Percentiles rank a stretch among this genome's conserved stretches.
phyloP scores from a whole-genome alignment of 108 stramenopile species.

The Fragilaria crotonensis region DNA sequence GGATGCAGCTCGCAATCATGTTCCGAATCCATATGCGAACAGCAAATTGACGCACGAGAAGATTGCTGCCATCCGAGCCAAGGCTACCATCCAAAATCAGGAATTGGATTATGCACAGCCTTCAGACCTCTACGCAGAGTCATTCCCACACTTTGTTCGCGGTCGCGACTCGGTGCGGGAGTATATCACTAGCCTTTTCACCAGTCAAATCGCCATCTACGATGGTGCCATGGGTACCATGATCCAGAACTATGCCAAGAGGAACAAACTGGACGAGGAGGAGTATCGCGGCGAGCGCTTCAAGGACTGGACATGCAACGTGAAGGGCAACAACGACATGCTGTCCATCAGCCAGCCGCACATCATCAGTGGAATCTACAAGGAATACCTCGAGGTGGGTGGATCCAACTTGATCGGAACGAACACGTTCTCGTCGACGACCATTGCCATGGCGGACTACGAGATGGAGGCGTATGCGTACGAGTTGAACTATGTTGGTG shows the following conservation, averaged over 20 bases:
- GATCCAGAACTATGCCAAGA: no score
- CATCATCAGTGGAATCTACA: conserved; percentile 92
- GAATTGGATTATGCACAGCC: conserved; percentile 70
- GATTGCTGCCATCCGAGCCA: conserved; percentile 59
- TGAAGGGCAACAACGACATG: conserved; percentile 99
- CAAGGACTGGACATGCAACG: conserved; percentile 86
- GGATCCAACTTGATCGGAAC: conserved; percentile 95
- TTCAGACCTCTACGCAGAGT: conserved; percentile 48
- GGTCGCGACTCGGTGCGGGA: no score
- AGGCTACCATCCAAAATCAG: no score
- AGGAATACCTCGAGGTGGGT: conserved; percentile 83
- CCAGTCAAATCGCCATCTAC: conserved; percentile 83
- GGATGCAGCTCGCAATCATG: conserved; percentile 76
- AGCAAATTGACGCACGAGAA: conserved; percentile 67
- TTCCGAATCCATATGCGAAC: conserved; percentile 79
- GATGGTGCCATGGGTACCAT: conserved; percentile 99
- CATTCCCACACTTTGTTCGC: conserved; percentile 88
- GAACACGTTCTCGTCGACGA: conserved; percentile 97
- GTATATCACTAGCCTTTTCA: no score
- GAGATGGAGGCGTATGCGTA: conserved; percentile 93
- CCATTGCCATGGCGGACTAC: conserved; percentile 98
- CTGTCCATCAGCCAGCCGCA: conserved; percentile 93
- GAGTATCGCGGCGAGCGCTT: conserved; percentile 96
- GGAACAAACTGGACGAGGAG: conserved; percentile 91
- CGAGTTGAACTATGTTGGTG: conserved; percentile 93